Percentiles rank a stretch among this genome's conserved stretches.
phyloP scores from a whole-genome alignment of 202 grass and related monocot species.

The Thinopyrum obtusiflorum region DNA sequence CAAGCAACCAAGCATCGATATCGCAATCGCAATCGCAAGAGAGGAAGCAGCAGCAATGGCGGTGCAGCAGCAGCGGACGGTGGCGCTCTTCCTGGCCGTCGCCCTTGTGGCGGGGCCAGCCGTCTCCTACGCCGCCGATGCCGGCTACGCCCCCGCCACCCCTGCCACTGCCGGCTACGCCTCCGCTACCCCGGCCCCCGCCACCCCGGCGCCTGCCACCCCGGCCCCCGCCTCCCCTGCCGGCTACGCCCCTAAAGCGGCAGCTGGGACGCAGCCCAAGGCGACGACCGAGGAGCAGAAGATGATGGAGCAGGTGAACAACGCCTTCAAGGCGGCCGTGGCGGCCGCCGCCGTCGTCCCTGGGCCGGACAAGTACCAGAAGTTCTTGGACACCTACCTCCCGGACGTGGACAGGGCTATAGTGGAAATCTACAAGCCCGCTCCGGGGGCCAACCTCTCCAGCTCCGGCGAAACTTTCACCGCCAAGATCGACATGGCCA shows the following conservation, averaged over 20 bases:
- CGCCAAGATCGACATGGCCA: constrained; percentile 20
- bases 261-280: background rate
- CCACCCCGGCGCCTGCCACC: no score
- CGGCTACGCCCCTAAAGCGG: no score
- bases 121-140: constrained; percentile 6
- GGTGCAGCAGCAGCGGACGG: background rate
- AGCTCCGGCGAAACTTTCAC: constrained; percentile 31
- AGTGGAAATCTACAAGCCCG: background rate
- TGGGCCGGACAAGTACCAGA: background rate
- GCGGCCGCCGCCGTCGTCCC: background rate
- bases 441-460: background rate
- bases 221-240: no score
- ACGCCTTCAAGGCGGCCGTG: background rate
- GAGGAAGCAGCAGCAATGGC: background rate
- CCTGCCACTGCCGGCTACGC: background rate
- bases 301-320: background rate
- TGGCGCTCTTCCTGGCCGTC: constrained; percentile 12
- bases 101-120: constrained; percentile 11
- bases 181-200: background rate
- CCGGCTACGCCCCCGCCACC: constrained; percentile 20
- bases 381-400: background rate
- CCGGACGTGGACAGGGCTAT: background rate
- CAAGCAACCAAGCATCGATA: background rate
- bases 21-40: background rate
- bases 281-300: background rate